Conservation (phyloP, 164 flowering plant species). For the Aristolochia contorta region DNA sequence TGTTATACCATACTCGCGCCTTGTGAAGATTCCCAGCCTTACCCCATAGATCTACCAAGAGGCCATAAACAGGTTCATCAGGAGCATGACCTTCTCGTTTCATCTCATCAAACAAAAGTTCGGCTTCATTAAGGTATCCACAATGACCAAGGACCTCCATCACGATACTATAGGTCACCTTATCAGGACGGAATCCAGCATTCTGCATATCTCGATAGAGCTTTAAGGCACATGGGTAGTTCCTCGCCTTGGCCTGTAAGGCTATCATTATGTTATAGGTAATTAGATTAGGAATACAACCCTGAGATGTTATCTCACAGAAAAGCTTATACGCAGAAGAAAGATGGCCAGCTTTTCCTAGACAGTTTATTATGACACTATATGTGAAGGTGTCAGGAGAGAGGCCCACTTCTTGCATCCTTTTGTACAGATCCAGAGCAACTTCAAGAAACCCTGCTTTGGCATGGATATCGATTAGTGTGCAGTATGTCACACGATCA, state of each 20-base stretch:
- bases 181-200: conserved; percentile 88
- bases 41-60: conserved; percentile 94
- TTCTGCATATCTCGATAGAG: conserved; percentile 79
- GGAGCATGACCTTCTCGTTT: conserved; percentile 67
- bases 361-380: conserved; percentile 93
- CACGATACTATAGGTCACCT: conserved; percentile 86
- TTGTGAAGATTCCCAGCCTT: conserved; percentile 76
- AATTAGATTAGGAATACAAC: conserved; percentile 78
- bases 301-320: conserved; percentile 78
- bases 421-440: conserved; percentile 76
- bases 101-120: conserved; percentile 75
- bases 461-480: conserved; percentile 95
- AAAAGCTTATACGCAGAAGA: conserved; percentile 64
- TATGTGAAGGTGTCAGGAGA: conserved; percentile 95
- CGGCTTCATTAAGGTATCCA: conserved; percentile 89
- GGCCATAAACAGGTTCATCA: conserved; percentile 94
- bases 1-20: conserved; percentile 80
- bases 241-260: conserved; percentile 86
- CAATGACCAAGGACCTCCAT: conserved; percentile 99
- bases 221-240: conserved; percentile 58
- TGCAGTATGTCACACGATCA: conserved; percentile 90
- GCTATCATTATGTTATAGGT: conserved; percentile 96
- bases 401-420: conserved; percentile 81
- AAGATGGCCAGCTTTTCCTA: conserved; percentile 90
- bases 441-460: conserved; percentile 91